Conservation (phyloP, 1,284 basidiomycete genomes). For the Austroboletus novae-zelandiae region DNA sequence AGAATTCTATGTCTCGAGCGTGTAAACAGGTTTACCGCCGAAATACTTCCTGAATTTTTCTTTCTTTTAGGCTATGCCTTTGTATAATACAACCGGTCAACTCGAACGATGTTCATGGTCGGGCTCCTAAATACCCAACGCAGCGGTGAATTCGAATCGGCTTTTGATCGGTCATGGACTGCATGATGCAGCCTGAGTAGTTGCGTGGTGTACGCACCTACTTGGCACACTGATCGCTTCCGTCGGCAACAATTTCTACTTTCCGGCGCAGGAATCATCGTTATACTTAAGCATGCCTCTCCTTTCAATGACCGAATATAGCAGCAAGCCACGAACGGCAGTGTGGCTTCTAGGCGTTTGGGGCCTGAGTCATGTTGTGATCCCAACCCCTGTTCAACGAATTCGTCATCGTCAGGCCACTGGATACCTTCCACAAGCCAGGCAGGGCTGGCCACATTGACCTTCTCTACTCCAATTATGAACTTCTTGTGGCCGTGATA, state of each 20-base stretch:
- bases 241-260: background rate
- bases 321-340: no score
- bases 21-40: background rate
- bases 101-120: background rate
- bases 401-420: background rate
- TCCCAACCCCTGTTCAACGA: background rate
- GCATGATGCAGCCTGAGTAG: conserved; percentile 5
- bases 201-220: background rate
- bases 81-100: no score
- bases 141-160: conserved; percentile 18
- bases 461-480: conserved; percentile 11
- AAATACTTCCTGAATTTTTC: no score
- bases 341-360: no score
- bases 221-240: background rate
- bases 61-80: no score
- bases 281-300: background rate
- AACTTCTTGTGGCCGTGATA: conserved; percentile 28
- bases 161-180: conserved; percentile 19
- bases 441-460: conserved; percentile 6
- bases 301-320: no score
- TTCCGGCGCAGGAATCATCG: background rate
- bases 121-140: background rate
- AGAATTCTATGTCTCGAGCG: background rate
- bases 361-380: background rate
- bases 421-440: background rate